A percentile compares a stretch with the other conserved stretches of the same genome.
phyloP scores from a whole-genome alignment of 148 eudicot species.

The Bassia scoparia region DNA sequence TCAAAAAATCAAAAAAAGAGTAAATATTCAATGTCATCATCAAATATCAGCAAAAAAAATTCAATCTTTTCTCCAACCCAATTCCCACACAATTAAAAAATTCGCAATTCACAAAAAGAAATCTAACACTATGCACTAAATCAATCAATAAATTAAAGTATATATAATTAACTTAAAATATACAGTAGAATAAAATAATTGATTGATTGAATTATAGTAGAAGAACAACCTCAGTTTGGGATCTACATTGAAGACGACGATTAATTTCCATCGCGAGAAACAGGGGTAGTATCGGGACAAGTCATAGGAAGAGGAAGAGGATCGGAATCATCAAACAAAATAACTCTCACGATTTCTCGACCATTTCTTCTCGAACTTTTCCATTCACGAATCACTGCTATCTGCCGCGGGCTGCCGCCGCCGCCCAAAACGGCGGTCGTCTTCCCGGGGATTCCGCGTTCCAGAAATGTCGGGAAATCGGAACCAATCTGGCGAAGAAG shows the following conservation, averaged over 20 bases:
- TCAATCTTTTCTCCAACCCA: neutral
- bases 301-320: slow-evolving; percentile 87
- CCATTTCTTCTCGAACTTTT: slow-evolving; percentile 53
- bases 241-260: slow-evolving; percentile 65
- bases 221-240: slow-evolving; percentile 48
- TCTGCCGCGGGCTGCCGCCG: neutral
- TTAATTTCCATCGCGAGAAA: slow-evolving; percentile 58
- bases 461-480: slow-evolving; percentile 32
- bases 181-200: neutral
- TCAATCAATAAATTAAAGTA: neutral
- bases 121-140: neutral
- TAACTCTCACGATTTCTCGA: slow-evolving; percentile 74
- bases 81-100: no score
- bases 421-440: slow-evolving; percentile 26
- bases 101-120: neutral
- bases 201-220: neutral
- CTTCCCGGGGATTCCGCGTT: slow-evolving; percentile 21
- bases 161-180: no score
- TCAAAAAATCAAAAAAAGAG: neutral
- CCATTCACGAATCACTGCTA: slow-evolving; percentile 30
- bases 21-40: neutral
- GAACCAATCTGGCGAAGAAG: slow-evolving; percentile 41
- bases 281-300: slow-evolving; percentile 60
- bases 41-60: neutral
- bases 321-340: slow-evolving; percentile 58